These are phyloP conservation scores for Talaromyces sp. DNA, from an alignment of 2,329 filamentous ascomycete genomes.

Conservation along the genomic window DNA sequence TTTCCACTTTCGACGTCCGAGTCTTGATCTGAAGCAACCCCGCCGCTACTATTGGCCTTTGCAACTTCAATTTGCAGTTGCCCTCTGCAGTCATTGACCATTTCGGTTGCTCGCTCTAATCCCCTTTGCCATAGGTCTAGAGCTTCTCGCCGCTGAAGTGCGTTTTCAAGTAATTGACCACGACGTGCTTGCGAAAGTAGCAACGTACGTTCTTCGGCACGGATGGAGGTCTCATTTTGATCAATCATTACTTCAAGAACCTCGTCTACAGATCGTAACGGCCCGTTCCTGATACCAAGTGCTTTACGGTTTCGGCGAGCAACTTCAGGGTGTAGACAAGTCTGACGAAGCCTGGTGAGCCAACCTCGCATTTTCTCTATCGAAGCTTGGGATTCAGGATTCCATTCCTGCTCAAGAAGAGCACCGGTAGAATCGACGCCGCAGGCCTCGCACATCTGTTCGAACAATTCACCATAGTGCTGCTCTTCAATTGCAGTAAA, in stretches of 20 bases:
- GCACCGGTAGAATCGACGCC: conserved; percentile 62
- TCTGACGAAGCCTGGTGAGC: conserved; percentile 73
- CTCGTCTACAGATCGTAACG: conserved; percentile 76
- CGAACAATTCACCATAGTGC: conserved; percentile 73
- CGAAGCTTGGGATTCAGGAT: conserved; percentile 54
- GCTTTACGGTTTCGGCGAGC: conserved; percentile 63
- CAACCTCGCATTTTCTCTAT: conserved; percentile 74
- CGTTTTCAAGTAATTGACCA: conserved; percentile 77
- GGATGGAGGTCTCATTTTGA: conserved; percentile 65
- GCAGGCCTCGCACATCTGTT: conserved; percentile 68
- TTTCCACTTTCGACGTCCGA: conserved; percentile 30
- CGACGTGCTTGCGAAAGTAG: conserved; percentile 62
- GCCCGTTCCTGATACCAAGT: conserved; percentile 60
- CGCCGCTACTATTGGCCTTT: conserved; percentile 23
- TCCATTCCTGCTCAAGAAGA: conserved; percentile 61
- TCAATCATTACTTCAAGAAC: conserved; percentile 91
- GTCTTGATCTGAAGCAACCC: conserved; percentile 18
- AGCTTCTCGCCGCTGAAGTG: conserved; percentile 63
- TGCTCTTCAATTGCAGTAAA: conserved; percentile 90
- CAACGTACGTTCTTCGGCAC: conserved; percentile 64
- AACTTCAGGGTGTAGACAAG: conserved; percentile 80
- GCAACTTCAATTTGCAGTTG: conserved; percentile 53
- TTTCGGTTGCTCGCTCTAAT: conserved; percentile 44
- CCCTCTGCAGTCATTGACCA: conserved; percentile 60
- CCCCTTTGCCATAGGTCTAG: conserved; percentile 65